These are phyloP conservation scores for Simplicillium aogashimaense DNA, from an alignment of 2,329 filamentous ascomycete genomes.

Conservation along the genomic window DNA sequence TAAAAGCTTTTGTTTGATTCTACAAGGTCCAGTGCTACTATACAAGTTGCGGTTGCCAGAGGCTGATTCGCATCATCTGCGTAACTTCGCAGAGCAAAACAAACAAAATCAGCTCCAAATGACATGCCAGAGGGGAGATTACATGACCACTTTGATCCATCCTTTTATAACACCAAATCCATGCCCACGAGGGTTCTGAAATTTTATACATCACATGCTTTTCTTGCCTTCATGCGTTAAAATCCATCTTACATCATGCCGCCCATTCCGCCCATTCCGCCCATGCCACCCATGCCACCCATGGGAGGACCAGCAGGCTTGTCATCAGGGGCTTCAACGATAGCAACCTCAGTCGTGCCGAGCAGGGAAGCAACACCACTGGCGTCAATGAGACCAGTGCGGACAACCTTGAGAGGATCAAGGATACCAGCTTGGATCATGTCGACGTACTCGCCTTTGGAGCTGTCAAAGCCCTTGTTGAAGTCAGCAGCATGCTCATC, in stretches of 20 bases:
- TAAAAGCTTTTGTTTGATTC: slow-evolving; percentile 13
- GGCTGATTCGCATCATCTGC: slow-evolving; percentile 3
- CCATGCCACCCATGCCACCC: slow-evolving; percentile 63
- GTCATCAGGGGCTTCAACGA: slow-evolving; percentile 91
- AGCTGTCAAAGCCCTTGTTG: slow-evolving; percentile 96
- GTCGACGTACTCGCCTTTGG: slow-evolving; percentile 96
- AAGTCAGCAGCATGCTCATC: slow-evolving; percentile 89
- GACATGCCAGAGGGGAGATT: slow-evolving; percentile 7
- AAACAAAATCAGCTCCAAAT: slow-evolving; percentile 2
- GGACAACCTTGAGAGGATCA: slow-evolving; percentile 98
- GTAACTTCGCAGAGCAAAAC: too few species aligned
- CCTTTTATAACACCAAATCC: slow-evolving; percentile 7
- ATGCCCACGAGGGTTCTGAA: slow-evolving; percentile 8
- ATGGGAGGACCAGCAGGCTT: slow-evolving; percentile 57
- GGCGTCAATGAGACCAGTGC: slow-evolving; percentile 88
- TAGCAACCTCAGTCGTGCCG: slow-evolving; percentile 95
- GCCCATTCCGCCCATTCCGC: slow-evolving; percentile 49
- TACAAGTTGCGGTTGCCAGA: slow-evolving; percentile 18
- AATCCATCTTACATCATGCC: slow-evolving; percentile 47
- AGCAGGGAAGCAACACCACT: slow-evolving; percentile 94
- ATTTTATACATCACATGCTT: slow-evolving; percentile 19
- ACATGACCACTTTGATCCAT: slow-evolving; percentile 18
- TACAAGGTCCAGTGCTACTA: slow-evolving; percentile 21
- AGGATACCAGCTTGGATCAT: slow-evolving; percentile 97
- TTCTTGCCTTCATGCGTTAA: slow-evolving; percentile 4